Conservation (phyloP, 139 green algal genomes). For the Picochlorum sp. region DNA sequence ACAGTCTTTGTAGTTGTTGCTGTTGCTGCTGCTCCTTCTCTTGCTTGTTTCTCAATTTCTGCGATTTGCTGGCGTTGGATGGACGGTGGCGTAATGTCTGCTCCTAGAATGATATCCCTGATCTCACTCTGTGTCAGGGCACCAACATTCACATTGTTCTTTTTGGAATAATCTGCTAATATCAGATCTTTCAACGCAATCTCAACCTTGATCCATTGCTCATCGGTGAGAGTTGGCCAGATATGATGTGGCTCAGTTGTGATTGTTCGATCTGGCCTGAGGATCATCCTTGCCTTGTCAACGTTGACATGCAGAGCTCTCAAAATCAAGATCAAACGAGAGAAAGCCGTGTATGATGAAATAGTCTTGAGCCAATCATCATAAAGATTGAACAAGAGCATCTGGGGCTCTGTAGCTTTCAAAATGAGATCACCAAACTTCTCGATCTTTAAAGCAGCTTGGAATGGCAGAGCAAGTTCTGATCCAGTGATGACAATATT, state of each 20-base stretch:
- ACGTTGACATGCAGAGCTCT: slow-evolving; percentile 96
- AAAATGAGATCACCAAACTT: slow-evolving; percentile 98
- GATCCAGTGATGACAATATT: slow-evolving; percentile 99
- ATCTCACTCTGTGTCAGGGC: slow-evolving; percentile 96
- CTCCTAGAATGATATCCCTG: slow-evolving; percentile 98
- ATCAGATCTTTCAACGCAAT: slow-evolving; percentile 97
- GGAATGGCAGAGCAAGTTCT: slow-evolving; percentile 99
- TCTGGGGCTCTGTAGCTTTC: slow-evolving; percentile 93
- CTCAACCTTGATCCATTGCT: slow-evolving; percentile 99
- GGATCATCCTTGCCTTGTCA: slow-evolving; percentile 97
- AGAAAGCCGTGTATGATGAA: slow-evolving; percentile 97
- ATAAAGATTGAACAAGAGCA: slow-evolving; percentile 99
- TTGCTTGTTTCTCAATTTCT: slow-evolving; percentile 93
- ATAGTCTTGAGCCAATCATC: slow-evolving; percentile 99
- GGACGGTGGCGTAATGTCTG: slow-evolving; percentile 93
- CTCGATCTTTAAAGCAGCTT: slow-evolving; percentile 96
- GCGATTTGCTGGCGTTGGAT: slow-evolving; percentile 98
- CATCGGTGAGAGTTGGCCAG: slow-evolving; percentile 94
- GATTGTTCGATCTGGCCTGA: slow-evolving; percentile 90
- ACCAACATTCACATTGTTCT: slow-evolving; percentile 98
- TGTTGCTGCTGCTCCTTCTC: slow-evolving; percentile 75
- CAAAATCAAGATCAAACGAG: slow-evolving; percentile 94
- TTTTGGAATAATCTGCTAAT: slow-evolving; percentile 97
- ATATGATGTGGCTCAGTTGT: slow-evolving; percentile 97
- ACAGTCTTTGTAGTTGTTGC: slow-evolving; percentile 90